phyloP scores from a whole-genome alignment of 1,284 basidiomycete species.

The Pyrrhoderma noxium region DNA sequence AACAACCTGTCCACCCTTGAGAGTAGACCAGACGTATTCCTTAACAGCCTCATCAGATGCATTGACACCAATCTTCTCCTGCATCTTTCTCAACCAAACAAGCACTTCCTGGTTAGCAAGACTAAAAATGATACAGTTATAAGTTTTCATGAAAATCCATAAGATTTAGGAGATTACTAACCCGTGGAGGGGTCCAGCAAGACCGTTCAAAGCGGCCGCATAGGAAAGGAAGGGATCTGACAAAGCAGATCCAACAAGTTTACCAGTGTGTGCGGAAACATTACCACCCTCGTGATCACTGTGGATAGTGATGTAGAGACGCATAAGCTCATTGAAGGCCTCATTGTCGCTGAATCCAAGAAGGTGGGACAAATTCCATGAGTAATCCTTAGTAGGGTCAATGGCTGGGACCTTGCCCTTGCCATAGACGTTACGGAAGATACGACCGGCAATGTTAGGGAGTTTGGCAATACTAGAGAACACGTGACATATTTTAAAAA shows the following conservation, averaged over 20 bases:
- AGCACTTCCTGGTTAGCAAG: constrained; percentile 97
- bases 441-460: constrained; percentile 94
- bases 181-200: constrained; percentile 95
- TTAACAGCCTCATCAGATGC: constrained; percentile 81
- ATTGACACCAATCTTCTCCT: constrained; percentile 73
- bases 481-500: constrained; percentile 1
- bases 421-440: constrained; percentile 92
- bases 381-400: constrained; percentile 87
- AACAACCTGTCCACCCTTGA: constrained; percentile 88
- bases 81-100: constrained; percentile 86
- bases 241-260: constrained; percentile 95
- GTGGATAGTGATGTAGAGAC: constrained; percentile 98
- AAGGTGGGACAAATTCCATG: constrained; percentile 85
- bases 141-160: too few species aligned
- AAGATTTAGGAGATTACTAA: constrained; percentile 17
- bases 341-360: constrained; percentile 90
- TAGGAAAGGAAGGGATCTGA: constrained; percentile 98
- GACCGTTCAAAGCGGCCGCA: constrained; percentile 89
- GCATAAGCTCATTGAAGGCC: constrained; percentile 90
- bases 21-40: constrained; percentile 89
- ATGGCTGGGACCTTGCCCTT: constrained; percentile 87
- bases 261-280: constrained; percentile 94
- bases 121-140: constrained; percentile 23
- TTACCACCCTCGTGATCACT: constrained; percentile 98
- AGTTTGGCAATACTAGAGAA: constrained; percentile 82